phyloP scores from a whole-genome alignment of 2,329 filamentous ascomycete genomes.

The Lizonia empirigonia region DNA sequence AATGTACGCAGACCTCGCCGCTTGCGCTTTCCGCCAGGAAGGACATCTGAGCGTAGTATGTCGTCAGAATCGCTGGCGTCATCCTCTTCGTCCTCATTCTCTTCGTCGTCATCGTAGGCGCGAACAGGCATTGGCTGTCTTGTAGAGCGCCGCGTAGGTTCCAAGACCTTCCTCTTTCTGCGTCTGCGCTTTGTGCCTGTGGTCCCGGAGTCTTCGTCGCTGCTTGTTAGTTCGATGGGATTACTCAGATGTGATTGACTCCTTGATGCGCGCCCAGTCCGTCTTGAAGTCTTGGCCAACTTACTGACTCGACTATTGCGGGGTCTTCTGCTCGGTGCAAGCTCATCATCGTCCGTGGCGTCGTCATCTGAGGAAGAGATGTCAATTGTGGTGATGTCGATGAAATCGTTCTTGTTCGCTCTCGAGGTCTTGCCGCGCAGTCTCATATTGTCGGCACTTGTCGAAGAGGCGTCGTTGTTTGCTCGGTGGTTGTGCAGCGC shows the following conservation, averaged over 20 bases:
- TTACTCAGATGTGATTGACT: constrained; percentile 23
- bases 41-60: constrained; percentile 51
- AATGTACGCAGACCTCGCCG: constrained; percentile 20
- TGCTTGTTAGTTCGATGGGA: constrained; percentile 23
- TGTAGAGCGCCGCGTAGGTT: constrained; percentile 39
- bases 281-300: background rate
- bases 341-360: constrained; percentile 36
- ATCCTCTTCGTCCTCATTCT: constrained; percentile 32
- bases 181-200: constrained; percentile 19
- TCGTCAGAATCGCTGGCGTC: constrained; percentile 42
- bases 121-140: constrained; percentile 24
- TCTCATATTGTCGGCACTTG: constrained; percentile 31
- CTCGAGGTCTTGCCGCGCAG: constrained; percentile 28
- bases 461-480: constrained; percentile 24
- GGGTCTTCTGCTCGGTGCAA: constrained; percentile 17
- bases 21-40: constrained; percentile 49
- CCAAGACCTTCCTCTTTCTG: constrained; percentile 23
- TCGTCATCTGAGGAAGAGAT: constrained; percentile 35
- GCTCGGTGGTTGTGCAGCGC: constrained; percentile 52
- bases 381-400: constrained; percentile 37
- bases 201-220: constrained; percentile 31
- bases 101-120: constrained; percentile 23
- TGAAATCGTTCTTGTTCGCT: constrained; percentile 28
- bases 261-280: constrained; percentile 19
- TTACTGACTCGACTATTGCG: constrained; percentile 21